These are phyloP conservation scores for Aspergillus avenaceus DNA, from an alignment of 495 filamentous ascomycete genomes.

Conservation along the genomic window DNA sequence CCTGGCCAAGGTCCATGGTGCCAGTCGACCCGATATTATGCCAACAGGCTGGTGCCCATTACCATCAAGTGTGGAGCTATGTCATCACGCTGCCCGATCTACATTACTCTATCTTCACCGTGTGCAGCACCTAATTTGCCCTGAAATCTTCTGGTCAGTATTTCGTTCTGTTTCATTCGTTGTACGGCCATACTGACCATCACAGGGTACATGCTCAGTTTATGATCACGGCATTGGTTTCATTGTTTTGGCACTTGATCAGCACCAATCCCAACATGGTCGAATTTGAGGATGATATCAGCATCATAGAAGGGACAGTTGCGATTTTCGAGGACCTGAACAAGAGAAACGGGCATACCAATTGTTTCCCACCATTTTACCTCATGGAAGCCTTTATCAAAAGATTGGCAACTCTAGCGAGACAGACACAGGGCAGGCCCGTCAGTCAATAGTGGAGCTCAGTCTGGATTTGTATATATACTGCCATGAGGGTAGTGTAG, in stretches of 20 bases:
- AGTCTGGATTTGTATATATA: no score
- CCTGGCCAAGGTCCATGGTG: slow-evolving; percentile 26
- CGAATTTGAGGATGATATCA: slow-evolving; percentile 12
- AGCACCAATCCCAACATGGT: slow-evolving; percentile 5
- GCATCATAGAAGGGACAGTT: slow-evolving; percentile 13
- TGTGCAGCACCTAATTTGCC: slow-evolving; percentile 16
- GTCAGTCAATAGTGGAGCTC: not conserved
- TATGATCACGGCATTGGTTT: slow-evolving; percentile 17
- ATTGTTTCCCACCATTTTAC: slow-evolving; percentile 20
- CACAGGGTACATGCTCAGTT: slow-evolving; percentile 27
- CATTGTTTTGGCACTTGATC: slow-evolving; percentile 22
- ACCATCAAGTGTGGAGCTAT: slow-evolving; percentile 23
- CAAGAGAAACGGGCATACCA: not conserved
- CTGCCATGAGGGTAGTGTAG: no score
- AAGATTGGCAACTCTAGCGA: slow-evolving; percentile 5
- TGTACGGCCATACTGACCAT: no score
- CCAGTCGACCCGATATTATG: slow-evolving; percentile 8
- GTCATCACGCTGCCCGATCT: slow-evolving; percentile 19
- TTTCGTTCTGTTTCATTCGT: not conserved
- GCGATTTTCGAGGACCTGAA: slow-evolving; percentile 6
- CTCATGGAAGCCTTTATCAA: slow-evolving; percentile 14
- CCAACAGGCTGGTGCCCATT: slow-evolving; percentile 2
- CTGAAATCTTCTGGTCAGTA: slow-evolving; percentile 21
- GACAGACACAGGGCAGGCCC: not conserved
- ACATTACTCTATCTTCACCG: slow-evolving; percentile 24